These are phyloP conservation scores for Olyra latifolia DNA, from an alignment of 176 grass and related monocot genomes.

Conservation along the genomic window DNA sequence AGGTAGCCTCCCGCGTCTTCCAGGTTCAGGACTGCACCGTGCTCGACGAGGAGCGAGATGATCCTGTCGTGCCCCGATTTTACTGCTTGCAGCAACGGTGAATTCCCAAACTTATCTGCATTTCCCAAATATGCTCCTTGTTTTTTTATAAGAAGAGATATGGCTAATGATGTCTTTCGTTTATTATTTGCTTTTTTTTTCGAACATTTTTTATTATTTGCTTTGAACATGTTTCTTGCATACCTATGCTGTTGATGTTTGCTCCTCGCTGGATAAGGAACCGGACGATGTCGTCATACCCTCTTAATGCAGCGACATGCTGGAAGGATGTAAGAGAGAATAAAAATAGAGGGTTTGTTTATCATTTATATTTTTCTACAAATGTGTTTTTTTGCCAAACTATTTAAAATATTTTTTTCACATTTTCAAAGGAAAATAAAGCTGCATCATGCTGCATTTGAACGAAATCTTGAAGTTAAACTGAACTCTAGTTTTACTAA, in stretches of 20 bases:
- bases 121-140: background rate
- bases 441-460: background rate
- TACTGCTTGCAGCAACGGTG: conserved; percentile 70
- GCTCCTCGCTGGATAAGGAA: conserved; percentile 72
- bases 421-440: background rate
- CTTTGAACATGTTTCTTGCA: background rate
- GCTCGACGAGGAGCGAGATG: conserved; percentile 53
- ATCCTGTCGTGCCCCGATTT: conserved; percentile 74
- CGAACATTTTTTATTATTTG: background rate
- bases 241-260: conserved; percentile 75
- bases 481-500: background rate
- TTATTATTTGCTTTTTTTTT: too few relatives aligned
- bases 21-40: conserved; percentile 62
- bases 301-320: conserved; percentile 86
- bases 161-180: background rate
- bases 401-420: background rate
- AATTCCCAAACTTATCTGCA: conserved; percentile 83
- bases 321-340: conserved; percentile 28
- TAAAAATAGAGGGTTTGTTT: background rate
- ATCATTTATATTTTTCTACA: background rate
- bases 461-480: conserved; percentile 5
- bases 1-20: conserved; percentile 75
- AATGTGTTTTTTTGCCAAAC: background rate
- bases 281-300: conserved; percentile 73
- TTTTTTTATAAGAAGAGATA: background rate